Evolutionary conservation across 2,329 filamentous ascomycete species (phyloP).

Genomic region (Neofusicoccum sp.): DNA sequence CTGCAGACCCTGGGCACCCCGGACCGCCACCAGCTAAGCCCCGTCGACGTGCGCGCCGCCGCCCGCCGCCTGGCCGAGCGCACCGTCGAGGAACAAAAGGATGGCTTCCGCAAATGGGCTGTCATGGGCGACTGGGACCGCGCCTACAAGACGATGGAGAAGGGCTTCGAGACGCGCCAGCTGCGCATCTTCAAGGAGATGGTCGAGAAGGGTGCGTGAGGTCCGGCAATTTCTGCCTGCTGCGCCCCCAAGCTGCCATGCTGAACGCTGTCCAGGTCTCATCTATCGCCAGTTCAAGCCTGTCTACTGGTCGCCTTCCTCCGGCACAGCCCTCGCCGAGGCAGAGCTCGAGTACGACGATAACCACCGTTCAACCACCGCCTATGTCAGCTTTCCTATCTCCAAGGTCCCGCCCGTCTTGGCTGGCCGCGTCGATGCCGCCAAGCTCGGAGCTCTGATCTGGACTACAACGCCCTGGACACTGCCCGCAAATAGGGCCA

Average conservation of each 20-base stretch:
- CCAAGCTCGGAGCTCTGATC: constrained; percentile 71
- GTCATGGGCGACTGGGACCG: constrained; percentile 80
- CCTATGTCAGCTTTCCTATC: constrained; percentile 79
- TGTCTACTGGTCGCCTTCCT: constrained; percentile 83
- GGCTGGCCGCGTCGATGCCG: constrained; percentile 26
- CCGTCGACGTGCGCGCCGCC: constrained; percentile 60
- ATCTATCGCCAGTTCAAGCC: constrained; percentile 79
- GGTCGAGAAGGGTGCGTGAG: constrained; percentile 57
- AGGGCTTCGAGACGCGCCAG: constrained; percentile 70
- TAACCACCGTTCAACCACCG: constrained; percentile 66
- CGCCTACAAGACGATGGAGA: constrained; percentile 77
- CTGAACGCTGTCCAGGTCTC: constrained; percentile 47
- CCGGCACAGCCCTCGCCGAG: constrained; percentile 75
- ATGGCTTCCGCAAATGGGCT: constrained; percentile 68
- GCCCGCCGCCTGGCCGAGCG: constrained; percentile 65
- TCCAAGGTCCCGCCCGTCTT: constrained; percentile 42
- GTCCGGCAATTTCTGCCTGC: not conserved
- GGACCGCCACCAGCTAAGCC: constrained; percentile 35
- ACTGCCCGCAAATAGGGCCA: constrained; percentile 84
- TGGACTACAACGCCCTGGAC: constrained; percentile 99
- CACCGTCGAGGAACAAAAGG: constrained; percentile 71
- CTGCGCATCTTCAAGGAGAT: constrained; percentile 72
- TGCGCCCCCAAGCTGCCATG: no score
- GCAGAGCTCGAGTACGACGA: constrained; percentile 83
- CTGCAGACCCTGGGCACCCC: constrained; percentile 55